A percentile compares a stretch with the other conserved stretches of the same genome.
Evolutionary conservation across 768 basidiomycete species (phyloP).

Genomic region (Russula olivacea): DNA sequence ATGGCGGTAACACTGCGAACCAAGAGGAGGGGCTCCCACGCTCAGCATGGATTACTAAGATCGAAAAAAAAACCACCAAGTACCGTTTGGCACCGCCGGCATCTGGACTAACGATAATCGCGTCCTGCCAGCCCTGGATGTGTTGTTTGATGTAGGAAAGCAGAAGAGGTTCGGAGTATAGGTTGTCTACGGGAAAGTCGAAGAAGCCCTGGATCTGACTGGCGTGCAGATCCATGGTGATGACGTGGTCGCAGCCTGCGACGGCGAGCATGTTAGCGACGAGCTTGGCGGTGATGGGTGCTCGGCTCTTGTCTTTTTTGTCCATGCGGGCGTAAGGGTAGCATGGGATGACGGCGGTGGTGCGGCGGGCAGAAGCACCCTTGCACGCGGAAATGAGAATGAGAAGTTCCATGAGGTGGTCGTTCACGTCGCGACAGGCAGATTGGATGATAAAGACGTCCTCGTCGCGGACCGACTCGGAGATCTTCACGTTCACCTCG

Average conservation of each 20-base stretch:
- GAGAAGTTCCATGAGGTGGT: constrained; percentile 97
- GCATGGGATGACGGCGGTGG: constrained; percentile 97
- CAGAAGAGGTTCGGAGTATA: constrained; percentile 95
- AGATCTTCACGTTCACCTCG: constrained; percentile 92
- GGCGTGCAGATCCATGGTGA: constrained; percentile 98
- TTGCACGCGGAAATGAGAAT: constrained; percentile 98
- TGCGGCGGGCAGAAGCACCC: constrained; percentile 89
- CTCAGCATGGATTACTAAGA: not conserved
- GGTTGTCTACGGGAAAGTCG: constrained; percentile 96
- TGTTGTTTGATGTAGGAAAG: constrained; percentile 84
- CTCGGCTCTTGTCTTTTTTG: constrained; percentile 94
- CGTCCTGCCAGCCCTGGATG: constrained; percentile 80
- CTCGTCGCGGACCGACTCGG: constrained; percentile 93
- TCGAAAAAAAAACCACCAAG: constrained; percentile 29
- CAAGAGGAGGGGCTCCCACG: too few species aligned
- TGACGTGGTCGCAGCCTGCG: constrained; percentile 96
- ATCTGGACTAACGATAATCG: constrained; percentile 93
- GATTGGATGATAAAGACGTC: constrained; percentile 99
- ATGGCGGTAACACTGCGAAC: constrained; percentile 79
- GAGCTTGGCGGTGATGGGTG: constrained; percentile 96
- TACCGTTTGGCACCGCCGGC: constrained; percentile 98
- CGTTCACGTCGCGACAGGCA: constrained; percentile 84
- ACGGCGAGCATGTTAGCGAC: constrained; percentile 97
- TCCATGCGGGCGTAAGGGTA: constrained; percentile 97
- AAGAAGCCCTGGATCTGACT: constrained; percentile 99